A percentile compares a stretch with the other conserved stretches of the same genome.
phyloP scores from a whole-genome alignment of 768 basidiomycete genomes.

The Tricholoma bakamatsutake region DNA sequence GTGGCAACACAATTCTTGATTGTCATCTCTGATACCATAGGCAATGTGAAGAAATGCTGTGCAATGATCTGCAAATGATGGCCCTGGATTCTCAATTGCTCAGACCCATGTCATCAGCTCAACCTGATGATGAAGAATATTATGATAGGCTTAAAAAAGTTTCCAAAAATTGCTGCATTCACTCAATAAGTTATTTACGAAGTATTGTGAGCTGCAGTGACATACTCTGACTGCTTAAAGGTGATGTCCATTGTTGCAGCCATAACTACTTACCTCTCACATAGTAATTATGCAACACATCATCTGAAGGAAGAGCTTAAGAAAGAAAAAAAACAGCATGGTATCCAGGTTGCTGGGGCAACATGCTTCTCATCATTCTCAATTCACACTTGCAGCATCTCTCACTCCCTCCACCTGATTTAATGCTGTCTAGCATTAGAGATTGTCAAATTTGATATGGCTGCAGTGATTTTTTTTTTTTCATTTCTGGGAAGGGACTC shows the following conservation, averaged over 20 bases:
- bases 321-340: not conserved
- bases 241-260: not conserved
- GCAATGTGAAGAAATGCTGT: not conserved
- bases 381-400: not conserved
- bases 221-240: not conserved
- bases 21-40: not conserved
- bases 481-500: not conserved
- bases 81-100: not conserved
- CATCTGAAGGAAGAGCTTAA: not conserved
- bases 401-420: not conserved
- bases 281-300: no score
- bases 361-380: not conserved
- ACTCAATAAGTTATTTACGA: not conserved
- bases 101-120: not conserved
- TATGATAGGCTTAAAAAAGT: not conserved
- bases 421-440: not conserved
- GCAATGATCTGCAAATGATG: not conserved
- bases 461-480: no score
- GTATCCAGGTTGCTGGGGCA: not conserved
- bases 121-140: no score
- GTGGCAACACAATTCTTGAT: not conserved
- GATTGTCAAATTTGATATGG: not conserved
- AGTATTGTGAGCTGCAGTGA: not conserved
- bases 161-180: not conserved
- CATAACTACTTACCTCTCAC: no score